A percentile compares a stretch with the other conserved stretches of the same genome.
Evolutionary conservation across 192 early-diverging fungal genomes (phyloP).

Genomic region (Gamsiella multidivaricata): DNA sequence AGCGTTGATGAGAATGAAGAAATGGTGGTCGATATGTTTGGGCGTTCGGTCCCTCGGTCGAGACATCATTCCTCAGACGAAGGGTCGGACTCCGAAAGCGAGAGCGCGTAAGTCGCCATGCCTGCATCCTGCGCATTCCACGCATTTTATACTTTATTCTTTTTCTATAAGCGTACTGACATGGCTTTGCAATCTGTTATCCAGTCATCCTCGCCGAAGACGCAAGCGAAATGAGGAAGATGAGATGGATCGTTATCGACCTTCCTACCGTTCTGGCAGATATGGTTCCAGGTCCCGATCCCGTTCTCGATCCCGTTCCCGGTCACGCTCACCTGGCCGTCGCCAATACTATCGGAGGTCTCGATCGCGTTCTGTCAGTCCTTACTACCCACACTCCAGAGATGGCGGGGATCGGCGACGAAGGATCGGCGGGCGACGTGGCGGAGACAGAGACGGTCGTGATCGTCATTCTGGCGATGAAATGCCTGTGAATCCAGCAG

Average conservation of each 20-base stretch:
- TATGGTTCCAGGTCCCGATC: conserved; percentile 30
- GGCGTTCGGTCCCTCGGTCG: conserved; percentile 10
- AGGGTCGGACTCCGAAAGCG: conserved; percentile 29
- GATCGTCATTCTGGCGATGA: conserved; percentile 38
- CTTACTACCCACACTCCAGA: conserved; percentile 32
- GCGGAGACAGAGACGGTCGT: conserved; percentile 23
- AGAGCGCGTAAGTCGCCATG: conserved; percentile 14
- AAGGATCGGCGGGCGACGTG: conserved; percentile 25
- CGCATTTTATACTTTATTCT: neutral
- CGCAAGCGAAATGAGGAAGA: conserved; percentile 27
- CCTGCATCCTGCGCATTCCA: neutral
- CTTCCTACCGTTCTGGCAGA: conserved; percentile 13
- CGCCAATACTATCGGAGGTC: conserved; percentile 32
- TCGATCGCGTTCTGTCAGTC: conserved; percentile 41
- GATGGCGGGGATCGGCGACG: conserved; percentile 22
- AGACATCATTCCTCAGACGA: conserved; percentile 42
- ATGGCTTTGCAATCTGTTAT: neutral
- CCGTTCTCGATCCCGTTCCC: conserved; percentile 27
- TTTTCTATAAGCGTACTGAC: neutral
- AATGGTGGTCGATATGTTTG: conserved; percentile 12
- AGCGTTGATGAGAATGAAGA: conserved; percentile 29
- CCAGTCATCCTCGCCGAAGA: conserved; percentile 28
- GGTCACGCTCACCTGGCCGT: conserved; percentile 26
- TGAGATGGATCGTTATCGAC: conserved; percentile 11
- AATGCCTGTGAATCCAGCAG: conserved; percentile 16